Conservation (phyloP, 2,329 filamentous ascomycete species). For the Shiraia sp. region DNA sequence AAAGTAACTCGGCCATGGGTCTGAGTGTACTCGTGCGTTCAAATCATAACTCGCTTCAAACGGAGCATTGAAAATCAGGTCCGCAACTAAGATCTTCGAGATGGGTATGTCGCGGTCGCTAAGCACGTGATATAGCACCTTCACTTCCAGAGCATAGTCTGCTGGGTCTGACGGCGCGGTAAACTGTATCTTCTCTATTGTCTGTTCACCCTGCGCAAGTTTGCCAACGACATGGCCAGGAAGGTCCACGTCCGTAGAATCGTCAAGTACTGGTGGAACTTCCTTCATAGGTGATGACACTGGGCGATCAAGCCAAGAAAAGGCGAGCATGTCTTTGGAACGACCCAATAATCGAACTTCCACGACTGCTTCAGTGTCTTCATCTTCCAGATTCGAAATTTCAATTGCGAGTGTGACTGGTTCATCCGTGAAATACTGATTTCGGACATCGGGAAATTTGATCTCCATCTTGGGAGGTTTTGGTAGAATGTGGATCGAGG, state of each 20-base stretch:
- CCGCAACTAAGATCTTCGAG: slow-evolving; percentile 70
- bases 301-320: slow-evolving; percentile 52
- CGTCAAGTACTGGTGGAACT: slow-evolving; percentile 26
- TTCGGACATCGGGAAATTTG: slow-evolving; percentile 61
- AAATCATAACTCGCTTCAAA: slow-evolving; percentile 94
- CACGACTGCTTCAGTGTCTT: slow-evolving; percentile 72
- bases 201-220: slow-evolving; percentile 35
- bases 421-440: slow-evolving; percentile 87
- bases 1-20: slow-evolving; percentile 88
- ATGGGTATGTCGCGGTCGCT: slow-evolving; percentile 82
- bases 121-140: slow-evolving; percentile 75
- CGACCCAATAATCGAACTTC: slow-evolving; percentile 69
- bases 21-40: slow-evolving; percentile 73
- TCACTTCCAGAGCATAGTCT: slow-evolving; percentile 71
- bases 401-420: slow-evolving; percentile 68
- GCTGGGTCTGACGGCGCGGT: slow-evolving; percentile 50
- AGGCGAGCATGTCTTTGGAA: slow-evolving; percentile 50
- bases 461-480: slow-evolving; percentile 92
- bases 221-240: slow-evolving; percentile 44
- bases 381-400: slow-evolving; percentile 81
- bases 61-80: slow-evolving; percentile 74
- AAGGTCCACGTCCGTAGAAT: slow-evolving; percentile 32
- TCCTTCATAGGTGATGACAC: slow-evolving; percentile 37
- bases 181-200: slow-evolving; percentile 44
- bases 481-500: slow-evolving; percentile 73